Evolutionary conservation across 2,329 filamentous ascomycete species (phyloP).

Genomic region (Golovinomyces cichoracearum): DNA sequence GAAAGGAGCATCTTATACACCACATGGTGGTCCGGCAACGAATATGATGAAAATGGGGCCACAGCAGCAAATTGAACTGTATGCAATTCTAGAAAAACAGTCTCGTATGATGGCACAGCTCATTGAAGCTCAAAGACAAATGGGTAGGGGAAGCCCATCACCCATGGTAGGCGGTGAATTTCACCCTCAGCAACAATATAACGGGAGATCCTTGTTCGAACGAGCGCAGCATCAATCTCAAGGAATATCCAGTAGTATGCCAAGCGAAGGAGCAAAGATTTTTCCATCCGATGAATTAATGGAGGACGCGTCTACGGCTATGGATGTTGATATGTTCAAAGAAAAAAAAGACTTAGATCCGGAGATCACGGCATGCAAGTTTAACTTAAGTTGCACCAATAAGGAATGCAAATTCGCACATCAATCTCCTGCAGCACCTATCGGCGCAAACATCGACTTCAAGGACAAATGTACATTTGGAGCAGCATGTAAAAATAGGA

Average conservation of each 20-base stretch:
- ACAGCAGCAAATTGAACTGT: constrained; percentile 47
- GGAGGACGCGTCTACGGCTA: constrained; percentile 14
- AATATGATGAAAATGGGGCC: constrained; percentile 29
- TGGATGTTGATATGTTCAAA: constrained; percentile 38
- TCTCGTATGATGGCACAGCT: constrained; percentile 64
- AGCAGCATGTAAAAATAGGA: constrained; percentile 81
- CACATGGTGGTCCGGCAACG: constrained; percentile 18
- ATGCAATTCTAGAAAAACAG: constrained; percentile 62
- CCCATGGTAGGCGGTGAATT: constrained; percentile 27
- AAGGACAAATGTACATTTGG: constrained; percentile 61
- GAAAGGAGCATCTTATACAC: constrained; percentile 18
- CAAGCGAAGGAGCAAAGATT: constrained; percentile 4
- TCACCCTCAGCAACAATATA: constrained; percentile 18
- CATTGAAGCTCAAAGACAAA: constrained; percentile 24
- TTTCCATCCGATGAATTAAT: constrained; percentile 4
- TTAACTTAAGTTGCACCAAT: constrained; percentile 69
- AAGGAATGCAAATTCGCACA: constrained; percentile 80
- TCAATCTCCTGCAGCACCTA: constrained; percentile 71
- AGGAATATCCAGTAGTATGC: constrained; percentile 7
- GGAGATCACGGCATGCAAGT: constrained; percentile 56
- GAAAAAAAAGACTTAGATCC: constrained; percentile 23
- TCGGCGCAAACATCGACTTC: constrained; percentile 51
- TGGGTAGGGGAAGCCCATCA: constrained; percentile 10
- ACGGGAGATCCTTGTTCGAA: constrained; percentile 44
- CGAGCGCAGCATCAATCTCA: constrained; percentile 28